Evolutionary conservation across 2,329 filamentous ascomycete species (phyloP).

Genomic region (Colletotrichum sp.): DNA sequence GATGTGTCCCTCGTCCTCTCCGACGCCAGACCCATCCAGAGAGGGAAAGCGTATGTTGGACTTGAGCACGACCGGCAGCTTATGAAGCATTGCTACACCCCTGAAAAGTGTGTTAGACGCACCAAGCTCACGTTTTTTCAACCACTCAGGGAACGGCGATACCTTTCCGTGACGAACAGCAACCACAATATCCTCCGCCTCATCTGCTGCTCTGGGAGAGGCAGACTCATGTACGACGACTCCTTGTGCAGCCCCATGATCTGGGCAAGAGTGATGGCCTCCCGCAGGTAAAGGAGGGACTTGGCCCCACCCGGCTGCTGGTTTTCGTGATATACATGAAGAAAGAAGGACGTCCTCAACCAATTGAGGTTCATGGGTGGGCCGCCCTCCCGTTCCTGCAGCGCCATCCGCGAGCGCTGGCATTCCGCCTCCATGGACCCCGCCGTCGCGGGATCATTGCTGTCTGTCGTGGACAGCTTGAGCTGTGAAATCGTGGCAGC

Average conservation of each 20-base stretch:
- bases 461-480: slow-evolving; percentile 40
- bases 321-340: slow-evolving; percentile 58
- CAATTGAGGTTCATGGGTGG: slow-evolving; percentile 40
- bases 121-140: background rate
- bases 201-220: slow-evolving; percentile 45
- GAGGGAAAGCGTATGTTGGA: slow-evolving; percentile 41
- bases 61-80: slow-evolving; percentile 49
- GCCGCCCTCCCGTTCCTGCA: slow-evolving; percentile 29
- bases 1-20: slow-evolving; percentile 45
- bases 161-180: slow-evolving; percentile 45
- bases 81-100: slow-evolving; percentile 55
- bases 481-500: slow-evolving; percentile 55
- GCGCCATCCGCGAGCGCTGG: slow-evolving; percentile 28
- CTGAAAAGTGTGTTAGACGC: slow-evolving; percentile 25
- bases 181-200: slow-evolving; percentile 43
- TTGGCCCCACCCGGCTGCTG: slow-evolving; percentile 47
- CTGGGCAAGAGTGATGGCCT: slow-evolving; percentile 57
- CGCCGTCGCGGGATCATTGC: slow-evolving; percentile 34
- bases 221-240: slow-evolving; percentile 40
- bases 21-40: slow-evolving; percentile 33
- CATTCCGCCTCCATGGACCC: slow-evolving; percentile 40
- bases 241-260: slow-evolving; percentile 52
- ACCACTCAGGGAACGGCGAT: background rate
- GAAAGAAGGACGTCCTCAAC: slow-evolving; percentile 53
- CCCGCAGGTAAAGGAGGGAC: slow-evolving; percentile 52